Conservation (phyloP, 495 filamentous ascomycete genomes). For the Chaetomium fimeti region DNA sequence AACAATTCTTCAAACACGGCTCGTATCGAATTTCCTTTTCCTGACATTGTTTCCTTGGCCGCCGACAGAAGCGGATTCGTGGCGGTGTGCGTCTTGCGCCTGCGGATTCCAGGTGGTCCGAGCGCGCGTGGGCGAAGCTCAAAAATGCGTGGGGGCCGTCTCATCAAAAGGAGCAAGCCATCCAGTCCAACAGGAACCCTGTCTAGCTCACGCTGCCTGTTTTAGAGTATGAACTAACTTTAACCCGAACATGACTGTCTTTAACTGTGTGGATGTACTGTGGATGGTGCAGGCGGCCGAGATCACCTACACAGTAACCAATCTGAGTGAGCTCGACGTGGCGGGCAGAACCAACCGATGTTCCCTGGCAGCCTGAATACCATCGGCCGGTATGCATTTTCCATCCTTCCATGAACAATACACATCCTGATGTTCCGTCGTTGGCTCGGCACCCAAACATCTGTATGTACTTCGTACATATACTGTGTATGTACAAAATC, state of each 20-base stretch:
- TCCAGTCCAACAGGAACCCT: no score
- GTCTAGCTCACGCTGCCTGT: not conserved
- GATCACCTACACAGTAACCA: no score
- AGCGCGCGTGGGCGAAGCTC: not conserved
- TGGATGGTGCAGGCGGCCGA: no score
- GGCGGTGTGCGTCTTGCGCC: constrained; percentile 4
- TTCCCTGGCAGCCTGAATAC: no score
- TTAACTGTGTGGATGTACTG: no score
- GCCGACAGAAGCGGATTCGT: not conserved
- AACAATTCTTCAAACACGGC: not conserved
- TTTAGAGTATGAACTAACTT: no score
- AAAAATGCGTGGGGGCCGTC: not conserved
- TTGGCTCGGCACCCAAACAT: not conserved
- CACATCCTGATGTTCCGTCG: no score
- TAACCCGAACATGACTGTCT: not conserved
- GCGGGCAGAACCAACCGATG: no score
- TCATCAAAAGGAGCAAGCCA: not conserved
- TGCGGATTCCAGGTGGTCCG: not conserved
- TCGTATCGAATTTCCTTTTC: not conserved
- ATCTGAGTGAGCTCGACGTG: not conserved
- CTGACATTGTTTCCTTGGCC: not conserved
- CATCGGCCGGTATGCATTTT: not conserved
- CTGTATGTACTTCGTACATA: no score
- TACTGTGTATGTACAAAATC: no score
- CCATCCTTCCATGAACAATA: not conserved